Percentiles rank a stretch among this genome's conserved stretches.
Conservation (phyloP, 306 rosid genomes). For the Quillaja saponaria region DNA sequence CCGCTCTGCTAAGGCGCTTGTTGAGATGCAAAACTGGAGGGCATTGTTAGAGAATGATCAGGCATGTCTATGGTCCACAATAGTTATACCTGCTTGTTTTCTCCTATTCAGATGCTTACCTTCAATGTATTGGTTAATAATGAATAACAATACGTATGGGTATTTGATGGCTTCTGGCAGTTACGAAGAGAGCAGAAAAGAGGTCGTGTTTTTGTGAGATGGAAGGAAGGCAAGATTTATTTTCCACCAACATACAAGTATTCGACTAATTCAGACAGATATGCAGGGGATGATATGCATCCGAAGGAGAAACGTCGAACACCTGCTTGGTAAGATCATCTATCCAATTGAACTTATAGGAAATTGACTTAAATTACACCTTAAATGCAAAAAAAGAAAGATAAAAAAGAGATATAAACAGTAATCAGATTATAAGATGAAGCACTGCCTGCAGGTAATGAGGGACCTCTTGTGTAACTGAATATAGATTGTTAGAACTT, state of each 20-base stretch:
- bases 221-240: slow-evolving; percentile 98
- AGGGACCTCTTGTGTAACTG: background rate
- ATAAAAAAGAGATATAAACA: background rate
- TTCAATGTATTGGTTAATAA: background rate
- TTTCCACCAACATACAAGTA: slow-evolving; percentile 99
- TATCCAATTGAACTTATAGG: slow-evolving; percentile 13
- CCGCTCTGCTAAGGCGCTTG: slow-evolving; percentile 95
- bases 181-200: slow-evolving; percentile 88
- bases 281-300: slow-evolving; percentile 90
- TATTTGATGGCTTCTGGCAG: slow-evolving; percentile 48
- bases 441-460: slow-evolving; percentile 7
- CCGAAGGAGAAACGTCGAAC: slow-evolving; percentile 96
- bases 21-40: slow-evolving; percentile 99
- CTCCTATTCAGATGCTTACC: slow-evolving; percentile 19
- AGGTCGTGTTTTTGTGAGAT: slow-evolving; percentile 79
- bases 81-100: slow-evolving; percentile 2
- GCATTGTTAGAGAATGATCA: slow-evolving; percentile 96
- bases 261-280: slow-evolving; percentile 95
- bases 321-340: slow-evolving; percentile 85
- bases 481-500: slow-evolving; percentile 7
- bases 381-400: slow-evolving; percentile 15
- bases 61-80: slow-evolving; percentile 45
- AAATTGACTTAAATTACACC: slow-evolving; percentile 11
- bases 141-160: slow-evolving; percentile 21
- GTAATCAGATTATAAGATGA: slow-evolving; percentile 7